A percentile compares a stretch with the other conserved stretches of the same genome.
phyloP scores from a whole-genome alignment of 2,329 filamentous ascomycete species.

The Epichloe hybrida region DNA sequence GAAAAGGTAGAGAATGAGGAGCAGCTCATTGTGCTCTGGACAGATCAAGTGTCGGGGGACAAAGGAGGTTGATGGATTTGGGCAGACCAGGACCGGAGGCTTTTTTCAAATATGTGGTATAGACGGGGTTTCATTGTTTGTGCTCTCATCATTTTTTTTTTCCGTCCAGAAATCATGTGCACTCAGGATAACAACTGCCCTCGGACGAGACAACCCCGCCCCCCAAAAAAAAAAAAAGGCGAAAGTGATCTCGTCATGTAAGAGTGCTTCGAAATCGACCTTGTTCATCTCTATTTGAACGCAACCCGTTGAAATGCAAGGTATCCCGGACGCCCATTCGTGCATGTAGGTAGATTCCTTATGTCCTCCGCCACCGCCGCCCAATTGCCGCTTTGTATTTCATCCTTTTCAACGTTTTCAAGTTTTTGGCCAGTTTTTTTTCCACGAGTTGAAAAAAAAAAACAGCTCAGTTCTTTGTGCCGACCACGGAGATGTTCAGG shows the following conservation, averaged over 20 bases:
- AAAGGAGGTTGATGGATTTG: slow-evolving; percentile 15
- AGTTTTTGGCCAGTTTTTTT: slow-evolving; percentile 1
- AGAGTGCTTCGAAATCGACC: slow-evolving; percentile 22
- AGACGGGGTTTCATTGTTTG: no score
- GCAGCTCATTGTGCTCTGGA: slow-evolving; percentile 28
- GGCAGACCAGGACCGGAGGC: slow-evolving; percentile 10
- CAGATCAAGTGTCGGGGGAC: slow-evolving; percentile 22
- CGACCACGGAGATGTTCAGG: slow-evolving; percentile 39
- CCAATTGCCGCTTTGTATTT: slow-evolving; percentile 3
- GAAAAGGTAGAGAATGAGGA: slow-evolving; percentile 20
- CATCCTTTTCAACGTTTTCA: slow-evolving; percentile 11
- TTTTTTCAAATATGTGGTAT: slow-evolving; percentile 12
- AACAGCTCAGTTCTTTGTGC: slow-evolving; percentile 35
- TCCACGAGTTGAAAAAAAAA: neutral
- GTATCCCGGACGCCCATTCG: slow-evolving; percentile 43
- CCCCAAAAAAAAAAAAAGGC: no score
- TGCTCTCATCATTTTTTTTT: no score
- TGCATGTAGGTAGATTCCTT: slow-evolving; percentile 25
- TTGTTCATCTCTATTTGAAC: slow-evolving; percentile 23
- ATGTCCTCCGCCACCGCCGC: slow-evolving; percentile 13
- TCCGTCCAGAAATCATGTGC: no score
- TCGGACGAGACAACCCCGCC: no score
- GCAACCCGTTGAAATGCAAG: slow-evolving; percentile 30
- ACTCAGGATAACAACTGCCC: no score
- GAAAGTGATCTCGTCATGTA: neutral